A percentile compares a stretch with the other conserved stretches of the same genome.
Conservation (phyloP, 345 rosid species). For the Eucalyptus regnans region DNA sequence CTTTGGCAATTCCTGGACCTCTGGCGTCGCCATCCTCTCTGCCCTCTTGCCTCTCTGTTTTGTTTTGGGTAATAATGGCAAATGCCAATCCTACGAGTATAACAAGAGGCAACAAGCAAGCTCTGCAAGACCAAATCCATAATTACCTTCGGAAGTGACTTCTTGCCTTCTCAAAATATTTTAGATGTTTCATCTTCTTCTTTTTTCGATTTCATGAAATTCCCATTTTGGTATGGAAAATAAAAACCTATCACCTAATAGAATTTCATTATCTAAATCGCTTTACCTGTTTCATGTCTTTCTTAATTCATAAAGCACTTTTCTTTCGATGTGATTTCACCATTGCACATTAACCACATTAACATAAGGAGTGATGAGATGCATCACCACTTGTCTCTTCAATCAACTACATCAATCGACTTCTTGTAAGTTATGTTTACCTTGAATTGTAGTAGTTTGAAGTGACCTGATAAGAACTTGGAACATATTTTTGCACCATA, state of each 20-base stretch:
- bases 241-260: not conserved
- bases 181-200: too few species aligned
- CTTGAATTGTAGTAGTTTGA: not conserved
- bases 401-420: rapidly evolving
- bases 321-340: rapidly evolving
- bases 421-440: not conserved
- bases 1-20: rapidly evolving
- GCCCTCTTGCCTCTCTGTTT: not conserved
- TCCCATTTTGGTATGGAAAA: too few species aligned
- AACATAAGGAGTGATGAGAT: not conserved
- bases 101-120: not conserved
- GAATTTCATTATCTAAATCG: rapidly evolving
- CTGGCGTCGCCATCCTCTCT: not conserved
- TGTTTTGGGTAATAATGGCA: not conserved
- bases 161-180: not conserved
- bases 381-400: not conserved
- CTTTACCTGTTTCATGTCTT: too few species aligned
- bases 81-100: not conserved
- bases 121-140: rapidly evolving
- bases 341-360: too few species aligned
- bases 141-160: not conserved
- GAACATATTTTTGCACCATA: rapidly evolving
- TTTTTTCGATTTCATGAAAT: too few species aligned
- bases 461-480: not conserved
- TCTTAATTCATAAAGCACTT: rapidly evolving